These are phyloP conservation scores for Pleurotus sapidus DNA, from an alignment of 768 basidiomycete genomes.

Conservation along the genomic window DNA sequence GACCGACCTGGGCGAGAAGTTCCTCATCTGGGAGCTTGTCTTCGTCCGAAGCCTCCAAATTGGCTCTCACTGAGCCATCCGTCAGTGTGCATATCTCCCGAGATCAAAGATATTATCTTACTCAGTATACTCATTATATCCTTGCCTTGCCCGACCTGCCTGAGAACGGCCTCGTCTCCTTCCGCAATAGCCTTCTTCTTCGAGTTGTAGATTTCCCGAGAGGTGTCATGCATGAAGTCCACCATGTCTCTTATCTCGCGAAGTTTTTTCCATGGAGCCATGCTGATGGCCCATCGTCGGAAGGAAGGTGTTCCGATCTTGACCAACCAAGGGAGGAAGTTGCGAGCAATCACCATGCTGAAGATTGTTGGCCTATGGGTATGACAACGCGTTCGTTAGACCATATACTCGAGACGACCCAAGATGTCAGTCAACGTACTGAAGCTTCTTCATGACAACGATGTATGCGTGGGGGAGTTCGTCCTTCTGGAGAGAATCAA, in stretches of 20 bases:
- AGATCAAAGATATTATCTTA: slow-evolving; percentile 9
- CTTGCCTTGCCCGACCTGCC: slow-evolving; percentile 28
- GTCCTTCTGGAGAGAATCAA: slow-evolving; percentile 23
- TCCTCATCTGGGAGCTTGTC: slow-evolving; percentile 33
- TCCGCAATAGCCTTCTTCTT: slow-evolving; percentile 24
- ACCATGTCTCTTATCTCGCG: slow-evolving; percentile 21
- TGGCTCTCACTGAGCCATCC: slow-evolving; percentile 28
- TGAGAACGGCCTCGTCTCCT: slow-evolving; percentile 22
- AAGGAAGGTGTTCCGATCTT: slow-evolving; percentile 22
- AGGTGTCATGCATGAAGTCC: slow-evolving; percentile 25
- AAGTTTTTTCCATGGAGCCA: slow-evolving; percentile 18
- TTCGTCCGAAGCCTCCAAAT: slow-evolving; percentile 27
- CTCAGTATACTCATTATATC: slow-evolving; percentile 34
- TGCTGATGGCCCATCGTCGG: slow-evolving; percentile 22
- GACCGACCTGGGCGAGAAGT: slow-evolving; percentile 31
- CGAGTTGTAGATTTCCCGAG: slow-evolving; percentile 20
- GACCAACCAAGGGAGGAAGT: slow-evolving; percentile 19
- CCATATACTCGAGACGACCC: too few species aligned
- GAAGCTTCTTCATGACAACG: slow-evolving; percentile 13
- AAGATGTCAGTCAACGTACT: slow-evolving; percentile 6
- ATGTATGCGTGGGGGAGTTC: slow-evolving; percentile 13
- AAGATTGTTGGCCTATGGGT: slow-evolving; percentile 18
- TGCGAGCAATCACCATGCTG: slow-evolving; percentile 17
- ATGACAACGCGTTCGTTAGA: neutral
- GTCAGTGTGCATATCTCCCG: neutral